Evolutionary conservation across 108 stramenopile genomes (phyloP), one percentile per base, ranked within the genome.

Genomic region (Pseudonitzschia delicatissima): DNA sequence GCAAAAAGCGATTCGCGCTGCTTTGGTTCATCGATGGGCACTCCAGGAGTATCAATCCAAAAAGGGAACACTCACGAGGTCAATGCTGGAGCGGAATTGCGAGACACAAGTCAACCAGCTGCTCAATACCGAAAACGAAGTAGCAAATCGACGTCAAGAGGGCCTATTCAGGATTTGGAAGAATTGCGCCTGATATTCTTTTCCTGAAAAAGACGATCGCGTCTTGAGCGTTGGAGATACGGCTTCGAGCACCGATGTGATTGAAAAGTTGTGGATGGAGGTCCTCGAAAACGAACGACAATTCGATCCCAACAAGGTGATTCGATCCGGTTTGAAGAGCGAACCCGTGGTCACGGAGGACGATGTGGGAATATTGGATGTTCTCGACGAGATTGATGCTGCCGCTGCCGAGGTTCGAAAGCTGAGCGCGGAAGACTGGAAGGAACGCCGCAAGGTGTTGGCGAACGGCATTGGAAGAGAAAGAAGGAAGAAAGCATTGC

Each of bases 1-100:
- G 5, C 84, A 92, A 73, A 66, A 79, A 42, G 87, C 91, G 2
- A 66, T 80, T 31, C 74, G 87, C 37, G 76, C 84, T 17, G 63
- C 77, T 1, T 55, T 85, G 32, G 58, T 80, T 20, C 55, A 80
- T 33, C 62, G 44, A 7, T 82, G 81, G 81, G 42, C 82, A 34
- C 69, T 52, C 44, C 28, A 72, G 53, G n/a, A 58, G 69, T 42
- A 72, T 62, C 25, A 66, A 37, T 45, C 36, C 0, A 29, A 64
- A 11, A 55, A 21, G 27, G 12, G 44, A 7, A 57, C 67, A 53
- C 34, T 65, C 31, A 57, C 31, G 2, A 2, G 57, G 44, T 60
- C 50, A 17, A 25, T 25, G 12, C 27, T 73, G 34, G 53, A 40
- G 12, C 53, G 40, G 17, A 50, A 53, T 23, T 59, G 68, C 21